These are phyloP conservation scores for Pyrenopolyporus hunteri DNA, from an alignment of 495 filamentous ascomycete genomes.

Conservation along the genomic window DNA sequence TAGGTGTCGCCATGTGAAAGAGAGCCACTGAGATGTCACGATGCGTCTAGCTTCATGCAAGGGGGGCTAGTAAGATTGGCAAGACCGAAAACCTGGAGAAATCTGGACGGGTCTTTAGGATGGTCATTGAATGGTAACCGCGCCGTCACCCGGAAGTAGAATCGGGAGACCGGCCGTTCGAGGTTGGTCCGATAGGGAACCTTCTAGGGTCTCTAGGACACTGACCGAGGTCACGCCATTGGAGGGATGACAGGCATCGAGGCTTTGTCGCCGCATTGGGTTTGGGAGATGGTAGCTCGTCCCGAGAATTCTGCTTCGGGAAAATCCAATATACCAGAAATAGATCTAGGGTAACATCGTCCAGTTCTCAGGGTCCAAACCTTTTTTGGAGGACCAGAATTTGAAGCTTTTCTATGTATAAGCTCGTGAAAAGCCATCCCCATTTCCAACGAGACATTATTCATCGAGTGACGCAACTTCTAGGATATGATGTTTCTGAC, in stretches of 20 bases:
- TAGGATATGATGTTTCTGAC: background rate
- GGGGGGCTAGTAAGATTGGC: conserved; percentile 13
- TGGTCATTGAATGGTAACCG: conserved; percentile 1
- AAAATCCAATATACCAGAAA: conserved; percentile 31
- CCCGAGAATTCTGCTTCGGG: conserved; percentile 29
- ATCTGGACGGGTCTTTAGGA: conserved; percentile 29
- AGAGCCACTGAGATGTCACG: conserved; percentile 15
- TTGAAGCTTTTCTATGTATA: background rate
- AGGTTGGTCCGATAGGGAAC: conserved; percentile 24
- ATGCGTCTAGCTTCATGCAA: conserved; percentile 20
- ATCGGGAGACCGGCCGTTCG: conserved; percentile 24
- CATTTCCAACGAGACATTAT: background rate
- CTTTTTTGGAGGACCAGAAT: conserved; percentile 11
- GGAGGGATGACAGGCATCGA: conserved; percentile 17
- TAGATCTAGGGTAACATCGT: conserved; percentile 34
- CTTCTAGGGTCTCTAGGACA: conserved; percentile 12
- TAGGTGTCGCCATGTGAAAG: conserved; percentile 2
- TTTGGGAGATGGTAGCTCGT: conserved; percentile 18
- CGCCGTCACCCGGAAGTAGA: background rate
- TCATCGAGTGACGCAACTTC: conserved; percentile 21
- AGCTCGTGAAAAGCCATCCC: conserved; percentile 6
- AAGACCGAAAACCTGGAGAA: conserved; percentile 26
- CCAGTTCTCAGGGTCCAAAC: background rate
- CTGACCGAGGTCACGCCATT: conserved; percentile 32
- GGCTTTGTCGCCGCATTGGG: conserved; percentile 16